Percentiles rank a stretch among this genome's conserved stretches.
phyloP scores from a whole-genome alignment of 2,329 filamentous ascomycete species.

The Volutella citrinella region DNA sequence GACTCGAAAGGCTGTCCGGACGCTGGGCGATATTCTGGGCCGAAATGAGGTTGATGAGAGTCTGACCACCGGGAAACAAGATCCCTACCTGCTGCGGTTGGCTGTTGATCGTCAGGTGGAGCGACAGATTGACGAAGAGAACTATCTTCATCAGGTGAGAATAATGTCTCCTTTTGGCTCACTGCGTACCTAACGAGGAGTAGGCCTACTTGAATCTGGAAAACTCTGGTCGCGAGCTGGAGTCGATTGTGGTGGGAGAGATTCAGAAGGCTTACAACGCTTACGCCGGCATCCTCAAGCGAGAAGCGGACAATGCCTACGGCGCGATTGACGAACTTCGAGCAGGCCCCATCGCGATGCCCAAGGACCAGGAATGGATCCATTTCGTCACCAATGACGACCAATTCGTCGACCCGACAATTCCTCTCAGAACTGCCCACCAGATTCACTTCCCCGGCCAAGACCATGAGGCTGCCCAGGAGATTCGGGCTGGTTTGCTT shows the following conservation, averaged over 20 bases:
- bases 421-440: constrained; percentile 74
- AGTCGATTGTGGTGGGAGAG: constrained; percentile 94
- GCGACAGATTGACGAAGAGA: constrained; percentile 92
- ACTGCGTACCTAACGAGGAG: constrained; percentile 4
- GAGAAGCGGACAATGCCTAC: constrained; percentile 81
- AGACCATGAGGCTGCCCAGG: constrained; percentile 75
- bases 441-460: constrained; percentile 91
- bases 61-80: constrained; percentile 74
- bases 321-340: constrained; percentile 77
- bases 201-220: constrained; percentile 94
- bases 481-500: constrained; percentile 85
- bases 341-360: constrained; percentile 83
- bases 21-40: constrained; percentile 77
- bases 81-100: constrained; percentile 84
- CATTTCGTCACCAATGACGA: constrained; percentile 77
- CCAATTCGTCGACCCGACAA: constrained; percentile 80
- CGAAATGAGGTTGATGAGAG: constrained; percentile 76
- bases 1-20: constrained; percentile 74
- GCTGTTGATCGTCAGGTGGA: constrained; percentile 88
- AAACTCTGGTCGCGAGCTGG: constrained; percentile 87
- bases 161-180: too few species aligned
- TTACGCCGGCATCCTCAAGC: constrained; percentile 85
- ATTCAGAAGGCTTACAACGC: constrained; percentile 98
- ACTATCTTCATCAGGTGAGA: constrained; percentile 91
- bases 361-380: constrained; percentile 89